Evolutionary conservation across 176 grass and related monocot species (phyloP), one percentile per base, ranked within the genome.

Genomic region (Urochloa ruziziensis): DNA sequence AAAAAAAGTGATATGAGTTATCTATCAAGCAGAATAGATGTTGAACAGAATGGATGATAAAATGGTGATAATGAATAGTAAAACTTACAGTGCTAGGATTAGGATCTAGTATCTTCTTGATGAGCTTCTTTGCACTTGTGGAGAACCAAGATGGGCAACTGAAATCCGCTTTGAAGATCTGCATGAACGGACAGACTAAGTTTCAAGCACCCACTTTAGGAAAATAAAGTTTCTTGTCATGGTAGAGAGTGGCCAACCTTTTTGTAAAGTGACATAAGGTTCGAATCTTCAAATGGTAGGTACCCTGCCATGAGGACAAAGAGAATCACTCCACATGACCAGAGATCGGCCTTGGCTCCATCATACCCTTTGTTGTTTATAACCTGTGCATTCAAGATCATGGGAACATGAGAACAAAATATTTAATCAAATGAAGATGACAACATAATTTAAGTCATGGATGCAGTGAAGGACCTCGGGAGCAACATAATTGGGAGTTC

Each of bases 401-500:
- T 69, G 48, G 87, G 32, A 74, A 46, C 34, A 91, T 94, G 67
- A 86, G 82, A 82, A 77, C 10, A 84, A 75, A 71, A 40, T 74
- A 83, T 30, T 80, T 47, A 81, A 39, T 56, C 25, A 4, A 78
- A 33, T 64, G 59, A 64, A 71, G 32, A 80, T 30, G 72, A 71
- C 4, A 57, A 68, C 2, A 61, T 65, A 62, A 74, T 88, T 83
- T 53, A 75, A 79, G 8, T 59, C 7, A 73, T 81, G 66, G 72
- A 49, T 40, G 37, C 18, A 21, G 46, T 3, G 0, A 75, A 47
- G 12, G 5, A 99, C 96, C 93, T 99, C 96, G 32, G 93, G 96
- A 39, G 96, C 96, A 78, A 99, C 96, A 85, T 99, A 99, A 86
- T 99, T 99, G 62, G 96, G 96, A 83, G 96, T 99, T 80, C 96